A percentile compares a stretch with the other conserved stretches of the same genome.
These are phyloP conservation scores for Geotrichum carabidarum DNA, from an alignment of 1,139 yeast species.

Conservation along the genomic window DNA sequence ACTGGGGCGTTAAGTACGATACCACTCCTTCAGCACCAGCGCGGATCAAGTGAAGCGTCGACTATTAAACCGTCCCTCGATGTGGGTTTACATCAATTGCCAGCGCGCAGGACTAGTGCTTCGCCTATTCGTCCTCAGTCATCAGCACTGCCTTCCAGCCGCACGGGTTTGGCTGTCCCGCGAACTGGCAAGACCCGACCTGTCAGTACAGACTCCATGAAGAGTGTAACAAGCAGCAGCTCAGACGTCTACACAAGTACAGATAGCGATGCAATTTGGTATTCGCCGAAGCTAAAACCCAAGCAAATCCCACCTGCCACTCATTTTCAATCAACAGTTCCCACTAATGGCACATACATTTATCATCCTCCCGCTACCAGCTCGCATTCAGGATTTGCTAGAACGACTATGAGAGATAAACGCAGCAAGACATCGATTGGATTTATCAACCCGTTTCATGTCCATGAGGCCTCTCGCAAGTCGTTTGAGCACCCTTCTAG, in stretches of 20 bases:
- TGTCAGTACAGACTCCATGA: slow-evolving; percentile 11
- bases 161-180: slow-evolving; percentile 3
- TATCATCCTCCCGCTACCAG: neutral
- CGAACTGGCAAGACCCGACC: slow-evolving; percentile 4
- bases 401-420: slow-evolving; percentile 2
- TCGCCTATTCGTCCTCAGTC: slow-evolving; percentile 9
- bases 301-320: neutral
- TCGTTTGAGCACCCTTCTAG: neutral
- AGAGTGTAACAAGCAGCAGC: slow-evolving; percentile 3
- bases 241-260: slow-evolving; percentile 3
- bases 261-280: slow-evolving; percentile 2
- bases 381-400: neutral
- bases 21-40: slow-evolving; percentile 14
- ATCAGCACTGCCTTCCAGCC: neutral
- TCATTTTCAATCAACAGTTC: neutral
- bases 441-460: neutral
- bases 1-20: slow-evolving; percentile 10
- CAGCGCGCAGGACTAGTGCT: slow-evolving; percentile 1
- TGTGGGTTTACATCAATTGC: neutral
- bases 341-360: slow-evolving; percentile 1
- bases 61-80: neutral
- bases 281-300: neutral
- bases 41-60: slow-evolving; percentile 3
- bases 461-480: neutral
- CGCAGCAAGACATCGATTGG: slow-evolving; percentile 3